Evolutionary conservation across 2,329 filamentous ascomycete species (phyloP), one percentile per base, ranked within the genome.

Genomic region (Seiridium cupressi): DNA sequence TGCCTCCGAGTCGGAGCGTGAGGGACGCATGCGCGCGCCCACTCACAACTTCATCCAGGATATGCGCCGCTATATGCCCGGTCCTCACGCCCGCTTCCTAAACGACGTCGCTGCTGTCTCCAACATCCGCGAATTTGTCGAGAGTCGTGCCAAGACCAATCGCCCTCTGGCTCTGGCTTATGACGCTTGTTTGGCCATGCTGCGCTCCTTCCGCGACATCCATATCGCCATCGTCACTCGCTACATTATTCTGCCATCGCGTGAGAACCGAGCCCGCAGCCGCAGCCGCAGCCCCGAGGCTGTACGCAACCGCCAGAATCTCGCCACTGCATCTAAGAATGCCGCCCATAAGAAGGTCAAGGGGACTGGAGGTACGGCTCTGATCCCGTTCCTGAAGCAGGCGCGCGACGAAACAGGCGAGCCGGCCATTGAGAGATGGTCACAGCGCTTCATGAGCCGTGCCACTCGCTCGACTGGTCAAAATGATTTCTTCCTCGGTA

Each of bases 11-110:
- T 74, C 75, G 4, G 81, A 81, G 42, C 79, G 80, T 56, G 82
- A 84, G 48, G 67, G 71, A 5, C 69, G 69, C 26, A 62, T 58
- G 67, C 60, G 55, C 4, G 79, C 83, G 4, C 82, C 87, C 4
- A 82, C 84, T 46, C 87, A 97, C 77, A 96, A 95, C 70, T 99
- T 99, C 77, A 94, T 99, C 71, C 87, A 91, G 70, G 95, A 99
- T 65, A 99, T 99, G 95, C 90, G 94, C 61, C 85, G 85, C 51
- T 99, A 99, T 77, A 99, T 99, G 95, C 95, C 95, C 0, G 94
- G 93, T 0, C 86, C 90, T 0, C 95, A 99, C 71, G 90, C 93
- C 3, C 88, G 91, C 46, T 99, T 99, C 77, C 82, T 99, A 3
- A 84, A 90, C 64, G 90, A 96, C 63, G 88, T 97, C 10, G 82